These are phyloP conservation scores for Mortierella hygrophila DNA, from an alignment of 192 early-diverging fungal genomes.

Conservation along the genomic window DNA sequence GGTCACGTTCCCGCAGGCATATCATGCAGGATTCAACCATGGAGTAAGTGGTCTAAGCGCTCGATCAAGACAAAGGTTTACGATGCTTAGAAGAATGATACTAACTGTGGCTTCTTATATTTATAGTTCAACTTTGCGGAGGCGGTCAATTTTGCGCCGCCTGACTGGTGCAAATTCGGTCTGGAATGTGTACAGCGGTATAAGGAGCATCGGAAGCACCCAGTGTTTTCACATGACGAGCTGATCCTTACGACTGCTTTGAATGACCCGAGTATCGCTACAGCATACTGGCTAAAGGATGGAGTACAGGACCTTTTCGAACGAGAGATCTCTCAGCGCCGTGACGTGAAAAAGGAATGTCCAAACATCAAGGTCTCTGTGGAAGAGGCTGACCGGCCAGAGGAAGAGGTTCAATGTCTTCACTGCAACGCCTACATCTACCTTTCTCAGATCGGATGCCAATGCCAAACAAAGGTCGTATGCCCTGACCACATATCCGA, in stretches of 20 bases:
- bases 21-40: slow-evolving; percentile 98
- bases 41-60: slow-evolving; percentile 67
- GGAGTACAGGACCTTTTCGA: slow-evolving; percentile 37
- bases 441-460: slow-evolving; percentile 75
- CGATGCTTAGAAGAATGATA: slow-evolving; percentile 1
- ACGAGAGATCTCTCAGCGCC: slow-evolving; percentile 23
- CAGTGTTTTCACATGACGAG: slow-evolving; percentile 97
- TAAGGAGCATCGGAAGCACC: slow-evolving; percentile 79
- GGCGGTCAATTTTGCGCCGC: slow-evolving; percentile 96
- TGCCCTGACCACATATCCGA: slow-evolving; percentile 71
- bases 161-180: slow-evolving; percentile 91
- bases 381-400: slow-evolving; percentile 62
- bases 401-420: slow-evolving; percentile 75
- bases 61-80: slow-evolving; percentile 70
- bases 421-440: slow-evolving; percentile 81
- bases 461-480: slow-evolving; percentile 71
- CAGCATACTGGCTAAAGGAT: slow-evolving; percentile 47
- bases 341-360: slow-evolving; percentile 4
- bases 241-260: slow-evolving; percentile 74
- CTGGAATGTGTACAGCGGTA: slow-evolving; percentile 85
- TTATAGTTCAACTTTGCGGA: slow-evolving; percentile 91
- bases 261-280: slow-evolving; percentile 45
- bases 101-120: background rate
- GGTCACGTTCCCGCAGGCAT: slow-evolving; percentile 93
- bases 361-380: slow-evolving; percentile 35